Evolutionary conservation across 495 filamentous ascomycete genomes (phyloP).

Genomic region (Aspergillus carlsbadensis): DNA sequence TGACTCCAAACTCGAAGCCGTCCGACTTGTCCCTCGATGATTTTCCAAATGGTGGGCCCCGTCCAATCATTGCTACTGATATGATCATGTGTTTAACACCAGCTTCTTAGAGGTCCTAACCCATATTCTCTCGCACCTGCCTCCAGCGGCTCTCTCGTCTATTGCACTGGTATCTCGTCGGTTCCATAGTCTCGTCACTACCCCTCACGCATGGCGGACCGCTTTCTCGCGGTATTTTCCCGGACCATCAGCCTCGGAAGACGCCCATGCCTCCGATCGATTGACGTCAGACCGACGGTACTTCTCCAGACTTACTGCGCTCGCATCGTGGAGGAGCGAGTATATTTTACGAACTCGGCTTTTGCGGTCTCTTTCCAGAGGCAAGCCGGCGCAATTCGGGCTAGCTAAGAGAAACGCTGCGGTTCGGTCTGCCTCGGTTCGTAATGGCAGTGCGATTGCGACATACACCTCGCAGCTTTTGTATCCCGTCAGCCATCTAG

Average conservation of each 20-base stretch:
- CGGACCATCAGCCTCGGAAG: conserved; percentile 54
- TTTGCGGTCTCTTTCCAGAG: conserved; percentile 73
- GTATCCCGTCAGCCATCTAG: conserved; percentile 70
- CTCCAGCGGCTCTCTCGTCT: conserved; percentile 71
- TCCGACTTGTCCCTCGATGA: conserved; percentile 56
- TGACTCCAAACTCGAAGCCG: conserved; percentile 52
- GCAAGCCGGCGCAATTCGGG: conserved; percentile 65
- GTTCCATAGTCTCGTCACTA: conserved; percentile 79
- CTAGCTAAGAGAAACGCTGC: conserved; percentile 49
- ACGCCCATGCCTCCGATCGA: conserved; percentile 41
- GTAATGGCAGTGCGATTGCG: conserved; percentile 58
- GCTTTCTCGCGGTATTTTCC: conserved; percentile 90
- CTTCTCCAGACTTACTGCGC: conserved; percentile 75
- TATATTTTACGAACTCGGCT: conserved; percentile 86
- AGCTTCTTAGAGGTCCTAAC: conserved; percentile 73
- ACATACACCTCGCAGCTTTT: conserved; percentile 82
- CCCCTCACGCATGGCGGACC: conserved; percentile 85
- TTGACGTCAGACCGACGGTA: conserved; percentile 64
- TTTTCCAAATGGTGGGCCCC: conserved; percentile 76
- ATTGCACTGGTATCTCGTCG: conserved; percentile 81
- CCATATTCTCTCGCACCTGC: conserved; percentile 86
- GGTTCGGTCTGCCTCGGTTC: conserved; percentile 44
- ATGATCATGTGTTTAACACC: conserved; percentile 25
- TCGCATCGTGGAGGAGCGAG: conserved; percentile 89
- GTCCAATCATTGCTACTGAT: not conserved